phyloP scores from a whole-genome alignment of 495 filamentous ascomycete species.

The Saxophila tyrrhenica region DNA sequence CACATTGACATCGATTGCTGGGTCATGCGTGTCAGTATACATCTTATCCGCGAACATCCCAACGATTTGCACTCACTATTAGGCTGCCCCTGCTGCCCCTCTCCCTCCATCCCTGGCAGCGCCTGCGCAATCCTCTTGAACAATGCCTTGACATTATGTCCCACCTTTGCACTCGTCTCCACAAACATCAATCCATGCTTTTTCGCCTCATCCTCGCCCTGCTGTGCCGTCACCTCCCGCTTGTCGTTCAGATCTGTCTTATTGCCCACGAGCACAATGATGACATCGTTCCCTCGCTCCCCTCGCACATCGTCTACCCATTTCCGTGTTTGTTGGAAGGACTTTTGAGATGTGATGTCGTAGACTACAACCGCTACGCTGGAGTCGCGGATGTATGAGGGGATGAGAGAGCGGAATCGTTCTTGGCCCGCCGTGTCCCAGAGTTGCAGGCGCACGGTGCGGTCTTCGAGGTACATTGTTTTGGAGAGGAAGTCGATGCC shows the following conservation, averaged over 20 bases:
- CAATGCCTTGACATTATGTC: conserved; percentile 93
- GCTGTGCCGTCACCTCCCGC: conserved; percentile 83
- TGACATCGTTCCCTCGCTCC: conserved; percentile 94
- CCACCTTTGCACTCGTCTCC: conserved; percentile 95
- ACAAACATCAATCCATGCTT: conserved; percentile 95
- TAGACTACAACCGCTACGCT: conserved; percentile 97
- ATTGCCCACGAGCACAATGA: conserved; percentile 96
- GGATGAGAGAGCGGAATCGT: conserved; percentile 90
- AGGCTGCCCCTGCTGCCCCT: conserved; percentile 28
- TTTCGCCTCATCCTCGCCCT: conserved; percentile 98
- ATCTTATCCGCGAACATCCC: no score
- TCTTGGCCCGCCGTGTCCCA: conserved; percentile 99
- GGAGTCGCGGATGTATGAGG: conserved; percentile 95
- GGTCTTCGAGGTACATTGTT: conserved; percentile 99
- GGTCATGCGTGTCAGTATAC: no score
- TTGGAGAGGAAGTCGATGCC: conserved; percentile 99
- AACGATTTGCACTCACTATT: conserved; percentile 34
- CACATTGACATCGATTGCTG: conserved; percentile 21
- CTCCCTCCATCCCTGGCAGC: conserved; percentile 91
- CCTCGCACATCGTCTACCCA: conserved; percentile 98
- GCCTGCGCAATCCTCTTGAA: conserved; percentile 97
- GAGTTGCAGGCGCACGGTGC: conserved; percentile 90
- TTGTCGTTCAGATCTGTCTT: conserved; percentile 98
- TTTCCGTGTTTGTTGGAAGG: conserved; percentile 95
- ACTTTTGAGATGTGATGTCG: conserved; percentile 93